Base-by-base conservation (phyloP, 1,284 basidiomycete species). In the Anthracocystis panici-leucophaei region DNA sequence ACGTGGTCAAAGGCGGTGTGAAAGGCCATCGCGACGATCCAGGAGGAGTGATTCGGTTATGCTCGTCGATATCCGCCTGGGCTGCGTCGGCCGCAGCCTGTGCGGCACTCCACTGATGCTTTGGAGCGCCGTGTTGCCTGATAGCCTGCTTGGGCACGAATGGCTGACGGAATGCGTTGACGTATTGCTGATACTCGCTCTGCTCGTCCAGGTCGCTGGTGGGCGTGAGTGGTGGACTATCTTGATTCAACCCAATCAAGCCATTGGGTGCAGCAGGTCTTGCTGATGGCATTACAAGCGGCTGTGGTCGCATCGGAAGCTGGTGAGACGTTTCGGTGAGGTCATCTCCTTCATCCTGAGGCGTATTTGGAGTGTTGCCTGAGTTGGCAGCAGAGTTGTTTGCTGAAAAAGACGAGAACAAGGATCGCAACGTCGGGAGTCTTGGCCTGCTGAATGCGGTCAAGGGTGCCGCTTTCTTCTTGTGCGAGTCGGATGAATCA, bases 201-300 rank as follows among this genome's bases (percentile, higher is more conserved):
- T 71, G 71, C 27, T 75, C 63, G 42, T 69, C 77, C 21, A 54
- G 62, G 31, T 79, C 77, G 53, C 63, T 63, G 16, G 70, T 74
- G 5, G 82, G 82, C 6, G 82, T 82, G 12, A 83, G 67, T 10
- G 82, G 80, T 16, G 82, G 79, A 25, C 75, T 80, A 52, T 77
- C 75, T 25, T 76, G 72, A 52, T 83, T 82, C 48, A 84, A 68
- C 10, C 78, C 63, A 21, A 65, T 59, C 33, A 74, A 16, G 35
- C 71, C 65, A 38, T 68, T 57, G 16, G 78, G 78, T 3, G 71
- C 75, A 5, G 78, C 82, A 0, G 63, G 65, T 20, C 81, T 57
- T 7, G 82, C 82, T 4, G 78, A 65, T 0, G 82, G 82, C 72
- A 82, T 81, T n/a, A 74, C 74, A 1, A 84, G 65, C 25, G 70